Evolutionary conservation across 1,284 basidiomycete genomes (phyloP), one percentile per base, ranked within the genome.

Genomic region (Earliella scabrosa): DNA sequence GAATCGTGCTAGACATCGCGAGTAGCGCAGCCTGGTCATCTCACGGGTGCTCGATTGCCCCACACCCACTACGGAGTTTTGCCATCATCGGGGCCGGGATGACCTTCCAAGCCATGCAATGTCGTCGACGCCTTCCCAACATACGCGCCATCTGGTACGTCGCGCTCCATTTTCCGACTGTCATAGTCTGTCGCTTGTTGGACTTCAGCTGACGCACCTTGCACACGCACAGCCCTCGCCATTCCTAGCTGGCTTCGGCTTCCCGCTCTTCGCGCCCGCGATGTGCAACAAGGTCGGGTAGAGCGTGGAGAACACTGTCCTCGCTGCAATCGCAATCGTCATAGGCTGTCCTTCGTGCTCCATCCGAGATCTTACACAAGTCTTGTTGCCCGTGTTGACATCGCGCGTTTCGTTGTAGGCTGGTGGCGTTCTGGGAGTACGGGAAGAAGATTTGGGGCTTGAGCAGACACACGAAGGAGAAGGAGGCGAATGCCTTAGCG

Each of bases 1-100:
- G 89, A 88, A 84, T 90, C 54, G 83, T 71, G 0, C 81, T 85
- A 0, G 86, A 90, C 59, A 77, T 89, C 36, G 86, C 10, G 21
- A 41, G 35, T 38, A 38, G 2, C n/a, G 13, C 29, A 31, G 29
- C 29, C 6, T 31, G 29, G 6, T n/a, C n/a, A n/a, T n/a, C n/a
- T n/a, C n/a, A n/a, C n/a, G n/a, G n/a, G n/a, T 38, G 14, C 35
- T 38, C 8, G n/a, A 39, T 6, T 3, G n/a, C 26, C 2, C 2
- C 7, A 13, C 10, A 35, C 8, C 35, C 14, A 16, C 14, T 18
- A 18, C 14, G 18, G 35, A n/a, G 35, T 18, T 38, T 41, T 11
- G 39, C 21, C 21, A 24, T 41, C 21, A 18, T 41, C 39, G 39
- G 39, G 4, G 39, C 39, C 46, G 80, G 85, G 34, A 71, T 85